Percentiles rank a stretch among this genome's conserved stretches.
These are phyloP conservation scores for Halophytophthora polymorphica DNA, from an alignment of 352 stramenopile genomes.

Conservation along the genomic window DNA sequence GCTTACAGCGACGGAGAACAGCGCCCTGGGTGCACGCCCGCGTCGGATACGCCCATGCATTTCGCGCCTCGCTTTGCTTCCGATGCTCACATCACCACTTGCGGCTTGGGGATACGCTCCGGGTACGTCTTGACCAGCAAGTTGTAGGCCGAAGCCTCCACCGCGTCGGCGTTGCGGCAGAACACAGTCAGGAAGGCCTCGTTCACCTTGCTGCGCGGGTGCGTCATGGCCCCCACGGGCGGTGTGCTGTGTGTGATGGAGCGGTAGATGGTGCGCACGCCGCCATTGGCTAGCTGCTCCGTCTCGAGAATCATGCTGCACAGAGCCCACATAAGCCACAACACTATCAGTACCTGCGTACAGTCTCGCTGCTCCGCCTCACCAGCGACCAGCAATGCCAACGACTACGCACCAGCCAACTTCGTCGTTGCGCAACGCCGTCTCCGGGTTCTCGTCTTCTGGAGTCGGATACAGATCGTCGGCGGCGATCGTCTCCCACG, in stretches of 20 bases:
- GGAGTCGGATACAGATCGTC: slow-evolving; percentile 61
- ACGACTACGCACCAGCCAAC: slow-evolving; percentile 57
- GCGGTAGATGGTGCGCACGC: slow-evolving; percentile 53
- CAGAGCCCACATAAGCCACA: slow-evolving; percentile 1
- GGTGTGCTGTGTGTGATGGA: slow-evolving; percentile 71
- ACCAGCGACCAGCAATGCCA: not conserved
- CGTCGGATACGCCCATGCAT: too few species aligned
- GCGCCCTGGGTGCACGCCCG: too few species aligned
- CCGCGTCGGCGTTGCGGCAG: slow-evolving; percentile 67
- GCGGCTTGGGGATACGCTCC: slow-evolving; percentile 19
- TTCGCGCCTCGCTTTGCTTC: too few species aligned
- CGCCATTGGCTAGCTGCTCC: slow-evolving; percentile 41
- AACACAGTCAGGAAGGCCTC: slow-evolving; percentile 78
- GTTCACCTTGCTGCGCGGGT: slow-evolving; percentile 70
- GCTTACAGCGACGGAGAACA: too few species aligned
- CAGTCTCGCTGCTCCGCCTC: not conserved
- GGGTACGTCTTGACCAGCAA: slow-evolving; percentile 57
- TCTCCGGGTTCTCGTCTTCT: slow-evolving; percentile 45
- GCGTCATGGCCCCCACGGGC: slow-evolving; percentile 56
- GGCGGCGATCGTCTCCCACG: slow-evolving; percentile 63
- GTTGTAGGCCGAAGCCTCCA: slow-evolving; percentile 64
- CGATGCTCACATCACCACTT: slow-evolving; percentile 24
- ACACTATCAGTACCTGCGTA: slow-evolving; percentile 3
- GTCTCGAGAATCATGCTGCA: slow-evolving; percentile 67
- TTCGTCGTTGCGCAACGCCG: slow-evolving; percentile 70